These are phyloP conservation scores for Ophiostoma australiae DNA, from an alignment of 2,329 filamentous ascomycete genomes.

Conservation along the genomic window DNA sequence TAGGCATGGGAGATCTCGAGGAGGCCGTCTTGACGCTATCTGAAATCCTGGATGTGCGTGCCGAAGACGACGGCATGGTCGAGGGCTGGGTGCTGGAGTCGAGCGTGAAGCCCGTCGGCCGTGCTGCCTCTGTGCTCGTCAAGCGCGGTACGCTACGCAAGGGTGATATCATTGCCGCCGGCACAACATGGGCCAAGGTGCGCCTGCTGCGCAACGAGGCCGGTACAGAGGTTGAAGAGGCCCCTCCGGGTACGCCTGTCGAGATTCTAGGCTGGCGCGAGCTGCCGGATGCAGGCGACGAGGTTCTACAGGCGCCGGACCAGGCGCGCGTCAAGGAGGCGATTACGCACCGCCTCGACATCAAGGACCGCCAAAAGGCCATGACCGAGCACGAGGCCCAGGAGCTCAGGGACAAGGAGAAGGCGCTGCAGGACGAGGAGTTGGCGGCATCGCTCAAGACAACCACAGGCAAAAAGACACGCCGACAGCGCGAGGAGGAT, in stretches of 20 bases:
- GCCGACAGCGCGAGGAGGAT: neutral
- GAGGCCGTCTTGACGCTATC: slow-evolving; percentile 82
- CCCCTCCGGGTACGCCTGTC: slow-evolving; percentile 80
- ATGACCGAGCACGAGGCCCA: slow-evolving; percentile 77
- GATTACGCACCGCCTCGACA: slow-evolving; percentile 68
- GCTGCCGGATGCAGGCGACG: slow-evolving; percentile 73
- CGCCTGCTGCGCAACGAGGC: slow-evolving; percentile 80
- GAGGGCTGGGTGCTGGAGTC: slow-evolving; percentile 96
- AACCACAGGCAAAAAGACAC: neutral
- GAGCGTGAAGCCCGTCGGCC: slow-evolving; percentile 77
- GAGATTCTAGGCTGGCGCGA: slow-evolving; percentile 94
- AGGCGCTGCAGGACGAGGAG: slow-evolving; percentile 1
- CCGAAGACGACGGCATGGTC: slow-evolving; percentile 67
- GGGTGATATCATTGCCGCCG: slow-evolving; percentile 82
- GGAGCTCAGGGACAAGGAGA: slow-evolving; percentile 45
- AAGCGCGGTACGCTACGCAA: slow-evolving; percentile 76
- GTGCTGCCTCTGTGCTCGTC: slow-evolving; percentile 82
- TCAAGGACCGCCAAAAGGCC: slow-evolving; percentile 64
- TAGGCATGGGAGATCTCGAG: slow-evolving; percentile 86
- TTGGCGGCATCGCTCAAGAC: neutral
- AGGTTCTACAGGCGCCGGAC: slow-evolving; percentile 74
- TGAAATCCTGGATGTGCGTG: slow-evolving; percentile 85
- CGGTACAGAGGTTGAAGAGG: slow-evolving; percentile 65
- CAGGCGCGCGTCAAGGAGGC: slow-evolving; percentile 69
- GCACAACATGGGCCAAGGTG: slow-evolving; percentile 82